These are phyloP conservation scores for Flaveria linearis DNA, from an alignment of 129 eudicot genomes.

Conservation along the genomic window DNA sequence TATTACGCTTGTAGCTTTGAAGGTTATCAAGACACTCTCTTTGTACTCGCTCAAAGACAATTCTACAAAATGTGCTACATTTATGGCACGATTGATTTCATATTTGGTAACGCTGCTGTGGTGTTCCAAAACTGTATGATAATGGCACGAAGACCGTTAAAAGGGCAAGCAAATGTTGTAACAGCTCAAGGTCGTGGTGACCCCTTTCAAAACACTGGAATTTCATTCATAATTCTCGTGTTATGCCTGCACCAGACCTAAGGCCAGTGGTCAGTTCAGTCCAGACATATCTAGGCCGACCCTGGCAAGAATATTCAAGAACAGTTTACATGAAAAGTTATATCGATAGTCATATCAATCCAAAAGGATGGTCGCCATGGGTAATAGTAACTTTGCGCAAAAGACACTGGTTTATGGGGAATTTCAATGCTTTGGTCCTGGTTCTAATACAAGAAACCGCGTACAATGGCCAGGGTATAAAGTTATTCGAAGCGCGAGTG, in stretches of 20 bases:
- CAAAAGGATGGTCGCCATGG: slow-evolving; percentile 64
- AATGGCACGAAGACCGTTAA: slow-evolving; percentile 51
- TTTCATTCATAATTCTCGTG: slow-evolving; percentile 53
- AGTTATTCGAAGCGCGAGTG: slow-evolving; percentile 43
- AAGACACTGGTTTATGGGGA: slow-evolving; percentile 68
- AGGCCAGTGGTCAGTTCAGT: slow-evolving; percentile 41
- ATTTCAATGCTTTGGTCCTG: slow-evolving; percentile 56
- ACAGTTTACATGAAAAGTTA: slow-evolving; percentile 50
- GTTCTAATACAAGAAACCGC: slow-evolving; percentile 46
- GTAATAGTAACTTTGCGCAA: slow-evolving; percentile 36
- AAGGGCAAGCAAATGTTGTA: slow-evolving; percentile 42
- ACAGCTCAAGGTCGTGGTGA: slow-evolving; percentile 71
- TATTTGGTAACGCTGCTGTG: slow-evolving; percentile 69
- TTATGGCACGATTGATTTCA: slow-evolving; percentile 72
- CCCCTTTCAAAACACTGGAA: slow-evolving; percentile 60
- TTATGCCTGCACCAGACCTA: slow-evolving; percentile 59
- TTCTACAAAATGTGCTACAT: slow-evolving; percentile 58
- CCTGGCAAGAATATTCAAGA: slow-evolving; percentile 68
- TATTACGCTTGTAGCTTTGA: slow-evolving; percentile 57
- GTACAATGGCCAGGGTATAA: slow-evolving; percentile 66
- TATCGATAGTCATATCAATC: slow-evolving; percentile 49
- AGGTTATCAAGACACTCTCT: slow-evolving; percentile 79
- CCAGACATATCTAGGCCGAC: slow-evolving; percentile 54
- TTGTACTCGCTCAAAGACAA: slow-evolving; percentile 55
- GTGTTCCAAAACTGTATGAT: slow-evolving; percentile 69